Conservation (phyloP, 805 yeast species). For the Lipomyces starkeyi region DNA sequence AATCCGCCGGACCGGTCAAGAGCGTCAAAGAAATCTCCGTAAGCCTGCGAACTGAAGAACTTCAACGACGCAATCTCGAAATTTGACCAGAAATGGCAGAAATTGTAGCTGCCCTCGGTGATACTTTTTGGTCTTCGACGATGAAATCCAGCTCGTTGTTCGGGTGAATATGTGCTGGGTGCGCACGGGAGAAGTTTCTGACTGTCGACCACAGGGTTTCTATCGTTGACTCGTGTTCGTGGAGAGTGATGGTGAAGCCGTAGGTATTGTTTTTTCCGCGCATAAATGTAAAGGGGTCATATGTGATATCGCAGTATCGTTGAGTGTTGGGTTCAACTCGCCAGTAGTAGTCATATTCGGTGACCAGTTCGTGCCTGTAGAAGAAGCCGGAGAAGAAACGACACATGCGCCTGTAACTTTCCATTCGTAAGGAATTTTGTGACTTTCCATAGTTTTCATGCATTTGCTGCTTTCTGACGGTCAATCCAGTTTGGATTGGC, state of each 20-base stretch:
- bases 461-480: constrained; percentile 54
- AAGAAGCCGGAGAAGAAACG: constrained; percentile 80
- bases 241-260: constrained; percentile 71
- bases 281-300: constrained; percentile 60
- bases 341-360: constrained; percentile 69
- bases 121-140: constrained; percentile 62
- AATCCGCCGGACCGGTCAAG: constrained; percentile 69
- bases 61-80: constrained; percentile 67
- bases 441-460: constrained; percentile 53
- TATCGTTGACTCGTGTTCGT: constrained; percentile 61
- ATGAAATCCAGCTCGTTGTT: constrained; percentile 65
- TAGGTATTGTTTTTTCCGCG: constrained; percentile 60
- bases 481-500: constrained; percentile 63
- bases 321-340: constrained; percentile 86
- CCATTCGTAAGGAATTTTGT: constrained; percentile 61
- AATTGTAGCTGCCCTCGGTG: constrained; percentile 58
- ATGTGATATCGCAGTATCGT: constrained; percentile 75
- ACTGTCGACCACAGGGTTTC: constrained; percentile 67
- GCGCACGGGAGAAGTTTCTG: constrained; percentile 51
- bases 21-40: constrained; percentile 58
- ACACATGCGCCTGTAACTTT: constrained; percentile 79
- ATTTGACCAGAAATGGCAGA: constrained; percentile 85
- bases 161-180: constrained; percentile 64
- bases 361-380: constrained; percentile 63
- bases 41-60: constrained; percentile 61